phyloP scores from a whole-genome alignment of 257 asterid species.

The Haberlea rhodopensis region DNA sequence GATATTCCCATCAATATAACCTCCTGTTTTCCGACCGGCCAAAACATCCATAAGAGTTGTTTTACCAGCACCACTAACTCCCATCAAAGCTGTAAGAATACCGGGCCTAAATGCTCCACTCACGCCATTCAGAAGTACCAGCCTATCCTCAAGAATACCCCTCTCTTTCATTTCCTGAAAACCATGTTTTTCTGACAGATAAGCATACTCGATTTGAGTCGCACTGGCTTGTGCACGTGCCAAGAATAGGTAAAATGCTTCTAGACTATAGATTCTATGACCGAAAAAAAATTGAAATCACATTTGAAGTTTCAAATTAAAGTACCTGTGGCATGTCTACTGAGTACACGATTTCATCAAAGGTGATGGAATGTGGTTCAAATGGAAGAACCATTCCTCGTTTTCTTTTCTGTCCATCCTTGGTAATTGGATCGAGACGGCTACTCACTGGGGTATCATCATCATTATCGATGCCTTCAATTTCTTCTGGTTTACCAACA shows the following conservation, averaged over 20 bases:
- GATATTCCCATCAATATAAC: constrained; percentile 58
- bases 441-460: constrained; percentile 7
- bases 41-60: constrained; percentile 74
- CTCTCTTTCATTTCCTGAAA: constrained; percentile 44
- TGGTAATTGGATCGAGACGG: constrained; percentile 8
- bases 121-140: constrained; percentile 56
- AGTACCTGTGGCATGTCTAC: constrained; percentile 64
- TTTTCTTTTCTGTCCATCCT: constrained; percentile 16
- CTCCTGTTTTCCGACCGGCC: constrained; percentile 74
- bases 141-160: constrained; percentile 45
- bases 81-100: constrained; percentile 66
- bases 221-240: neutral
- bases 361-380: constrained; percentile 49
- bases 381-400: constrained; percentile 54
- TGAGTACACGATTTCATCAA: constrained; percentile 49
- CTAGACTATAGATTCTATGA: neutral
- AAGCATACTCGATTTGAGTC: too few species aligned
- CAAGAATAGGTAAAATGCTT: neutral
- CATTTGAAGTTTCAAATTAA: neutral
- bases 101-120: constrained; percentile 73
- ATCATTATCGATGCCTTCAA: constrained; percentile 23
- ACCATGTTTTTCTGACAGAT: neutral
- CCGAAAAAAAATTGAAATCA: neutral
- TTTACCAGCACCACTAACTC: constrained; percentile 78
- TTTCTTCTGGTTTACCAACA: constrained; percentile 42